These are phyloP conservation scores for Daldinia bambusicola DNA, from an alignment of 495 filamentous ascomycete species.

Conservation along the genomic window DNA sequence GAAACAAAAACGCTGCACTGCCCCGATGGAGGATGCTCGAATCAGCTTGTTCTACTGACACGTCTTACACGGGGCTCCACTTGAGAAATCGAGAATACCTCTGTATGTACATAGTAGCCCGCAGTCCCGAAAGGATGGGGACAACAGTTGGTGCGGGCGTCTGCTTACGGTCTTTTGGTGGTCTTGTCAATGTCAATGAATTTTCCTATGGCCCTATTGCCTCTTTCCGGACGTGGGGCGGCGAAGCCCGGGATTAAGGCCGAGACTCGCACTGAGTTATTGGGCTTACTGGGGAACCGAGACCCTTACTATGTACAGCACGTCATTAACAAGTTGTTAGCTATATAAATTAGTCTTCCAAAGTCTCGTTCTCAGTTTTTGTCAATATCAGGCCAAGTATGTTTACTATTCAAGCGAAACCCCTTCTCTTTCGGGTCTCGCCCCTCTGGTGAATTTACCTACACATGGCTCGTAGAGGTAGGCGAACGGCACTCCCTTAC, in stretches of 20 bases:
- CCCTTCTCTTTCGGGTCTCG: too few relatives aligned
- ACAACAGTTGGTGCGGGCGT: conserved; percentile 11
- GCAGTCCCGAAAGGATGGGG: conserved; percentile 29
- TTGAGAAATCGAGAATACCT: conserved; percentile 15
- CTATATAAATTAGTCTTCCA: not conserved
- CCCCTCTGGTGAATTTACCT: not conserved
- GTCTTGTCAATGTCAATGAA: conserved; percentile 4
- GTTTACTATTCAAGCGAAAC: not conserved
- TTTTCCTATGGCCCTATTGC: conserved; percentile 4
- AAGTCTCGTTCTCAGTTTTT: not conserved
- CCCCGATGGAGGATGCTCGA: conserved; percentile 29
- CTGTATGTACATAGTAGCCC: too few relatives aligned
- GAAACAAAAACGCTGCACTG: conserved; percentile 27
- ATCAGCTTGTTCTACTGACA: conserved; percentile 29
- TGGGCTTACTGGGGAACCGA: conserved; percentile 16
- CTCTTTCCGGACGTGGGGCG: conserved; percentile 13
- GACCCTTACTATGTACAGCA: not conserved
- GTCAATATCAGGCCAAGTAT: not conserved
- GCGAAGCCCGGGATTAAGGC: conserved; percentile 24
- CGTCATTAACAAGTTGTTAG: not conserved
- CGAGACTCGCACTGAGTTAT: conserved; percentile 25
- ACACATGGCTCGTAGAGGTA: conserved; percentile 4
- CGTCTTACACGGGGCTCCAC: conserved; percentile 37
- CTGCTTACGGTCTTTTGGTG: conserved; percentile 26
- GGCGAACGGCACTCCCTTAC: conserved; percentile 17